Evolutionary conservation across 2,329 filamentous ascomycete genomes (phyloP), one percentile per base, ranked within the genome.

Genomic region (Amylocarpus encephaloides): DNA sequence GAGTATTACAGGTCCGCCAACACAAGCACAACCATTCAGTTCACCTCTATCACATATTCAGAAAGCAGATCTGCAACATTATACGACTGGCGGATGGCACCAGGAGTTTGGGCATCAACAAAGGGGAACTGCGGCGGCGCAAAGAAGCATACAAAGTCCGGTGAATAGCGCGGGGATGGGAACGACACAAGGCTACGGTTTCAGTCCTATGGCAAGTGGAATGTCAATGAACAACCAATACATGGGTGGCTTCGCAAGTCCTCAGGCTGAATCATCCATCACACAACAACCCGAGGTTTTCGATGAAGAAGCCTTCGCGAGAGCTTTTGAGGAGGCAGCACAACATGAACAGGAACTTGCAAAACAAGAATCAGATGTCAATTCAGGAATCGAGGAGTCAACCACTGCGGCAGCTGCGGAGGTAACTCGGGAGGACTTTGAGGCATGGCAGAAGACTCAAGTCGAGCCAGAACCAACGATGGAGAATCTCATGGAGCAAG

Each of bases 291-390:
- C 70, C 10, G 62, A 72, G 15, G 59, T 65, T 9, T 78, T 76
- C 50, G 75, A 80, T 49, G 75, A 79, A 35, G 76, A 71, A 16
- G 77, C 77, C 13, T 80, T 81, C 55, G 76, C 74, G 44, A 63
- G 68, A 43, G 77, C 77, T 2, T 81, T 80, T 57, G 74, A 66
- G 15, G 56, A 62, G 44, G 64, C 63, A n/a, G 60, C 62, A 11
- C 54, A 57, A 29, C 48, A 53, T 12, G 59, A 60, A 40, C 43
- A 48, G n/a, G 50, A 51, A 16, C 18, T 43, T 15, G 26, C 33
- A 13, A 54, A 55, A 44, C 29, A 52, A 13, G 59, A 59, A 44
- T 35, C 22, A 29, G 22, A 7, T 5, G 6, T 11, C 46, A 58
- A 43, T 22, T 45, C 5, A n/a, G 52, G 36, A 9, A 36, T 30